A percentile compares a stretch with the other conserved stretches of the same genome.
These are phyloP conservation scores for Filobasidium wieringae DNA, from an alignment of 768 basidiomycete species.

Conservation along the genomic window DNA sequence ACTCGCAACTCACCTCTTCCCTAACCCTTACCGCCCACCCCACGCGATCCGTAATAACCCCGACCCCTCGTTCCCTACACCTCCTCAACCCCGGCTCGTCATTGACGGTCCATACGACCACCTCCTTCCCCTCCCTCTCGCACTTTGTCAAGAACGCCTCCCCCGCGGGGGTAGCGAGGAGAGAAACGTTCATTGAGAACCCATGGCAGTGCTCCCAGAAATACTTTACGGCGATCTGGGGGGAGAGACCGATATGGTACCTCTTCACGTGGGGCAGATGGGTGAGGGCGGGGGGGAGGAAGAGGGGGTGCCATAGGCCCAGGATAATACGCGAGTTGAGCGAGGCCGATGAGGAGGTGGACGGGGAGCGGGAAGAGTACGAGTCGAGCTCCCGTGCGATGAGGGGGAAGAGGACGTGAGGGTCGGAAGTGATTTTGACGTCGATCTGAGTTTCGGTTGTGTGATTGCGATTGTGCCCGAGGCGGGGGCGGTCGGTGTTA, in stretches of 20 bases:
- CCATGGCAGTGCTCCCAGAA: slow-evolving; percentile 38
- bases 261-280: slow-evolving; percentile 33
- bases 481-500: too few relatives aligned
- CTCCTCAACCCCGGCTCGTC: slow-evolving; percentile 33
- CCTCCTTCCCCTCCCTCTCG: slow-evolving; percentile 30
- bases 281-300: slow-evolving; percentile 30
- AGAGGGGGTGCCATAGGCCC: slow-evolving; percentile 40
- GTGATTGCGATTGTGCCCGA: too few relatives aligned
- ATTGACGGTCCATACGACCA: slow-evolving; percentile 40
- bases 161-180: slow-evolving; percentile 31
- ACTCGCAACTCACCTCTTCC: slow-evolving; percentile 23
- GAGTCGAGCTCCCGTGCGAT: slow-evolving; percentile 34
- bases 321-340: slow-evolving; percentile 37
- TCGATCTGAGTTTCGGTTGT: slow-evolving; percentile 38
- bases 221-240: slow-evolving; percentile 29
- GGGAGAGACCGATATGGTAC: slow-evolving; percentile 38
- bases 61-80: slow-evolving; percentile 34
- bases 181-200: slow-evolving; percentile 34
- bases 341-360: too few relatives aligned
- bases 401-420: slow-evolving; percentile 30
- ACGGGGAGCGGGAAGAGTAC: slow-evolving; percentile 22
- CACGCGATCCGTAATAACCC: slow-evolving; percentile 37
- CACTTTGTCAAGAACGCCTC: slow-evolving; percentile 36
- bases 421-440: slow-evolving; percentile 37
- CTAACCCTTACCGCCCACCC: slow-evolving; percentile 25